Evolutionary conservation across 371 early-diverging fungal species (phyloP), one percentile per base, ranked within the genome.

Genomic region (Mucor irregularis): DNA sequence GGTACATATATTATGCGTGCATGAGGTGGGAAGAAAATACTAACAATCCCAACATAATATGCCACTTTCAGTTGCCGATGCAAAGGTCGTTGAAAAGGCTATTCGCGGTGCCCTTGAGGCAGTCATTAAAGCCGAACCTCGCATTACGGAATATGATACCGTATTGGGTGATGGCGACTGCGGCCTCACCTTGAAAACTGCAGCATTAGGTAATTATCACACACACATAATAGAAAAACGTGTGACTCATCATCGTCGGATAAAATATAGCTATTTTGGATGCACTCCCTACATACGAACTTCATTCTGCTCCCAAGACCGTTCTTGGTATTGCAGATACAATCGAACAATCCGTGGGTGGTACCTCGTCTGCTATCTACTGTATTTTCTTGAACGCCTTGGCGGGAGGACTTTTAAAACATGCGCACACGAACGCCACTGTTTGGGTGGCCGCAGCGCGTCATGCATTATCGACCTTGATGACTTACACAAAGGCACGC

Each of bases 131-230:
- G 80, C 74, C n/a, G 91, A 91, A 64, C 87, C 90, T 4, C 71
- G 81, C 17, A 76, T 93, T 29, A 91, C 91, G 5, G 62, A 64
- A 14, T 82, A 79, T 40, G 93, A 93, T 56, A 83, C 85, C 34
- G 56, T 89, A 35, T 74, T 82, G 48, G 93, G 93, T 14, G 93
- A 93, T 61, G 93, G 93, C 14, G 93, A 92, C 58, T 93, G 93
- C 58, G 93, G 93, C 6, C 70, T 76, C 11, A 89, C 90, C 0
- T 62, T 93, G 38, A 74, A 82, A 26, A 71, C 83, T 5, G 91
- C 89, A 8, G 89, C 85, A 17, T 69, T 60, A 40, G 76, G 78
- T 77, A 66, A 69, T 19, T 16, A 47, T 31, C 11, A 24, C 9
- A 26, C 31, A 44, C 10, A 13, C 2, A 9, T 5, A 35, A 35